These are phyloP conservation scores for Aspergillus campestris DNA, from an alignment of 495 filamentous ascomycete genomes.

Conservation along the genomic window DNA sequence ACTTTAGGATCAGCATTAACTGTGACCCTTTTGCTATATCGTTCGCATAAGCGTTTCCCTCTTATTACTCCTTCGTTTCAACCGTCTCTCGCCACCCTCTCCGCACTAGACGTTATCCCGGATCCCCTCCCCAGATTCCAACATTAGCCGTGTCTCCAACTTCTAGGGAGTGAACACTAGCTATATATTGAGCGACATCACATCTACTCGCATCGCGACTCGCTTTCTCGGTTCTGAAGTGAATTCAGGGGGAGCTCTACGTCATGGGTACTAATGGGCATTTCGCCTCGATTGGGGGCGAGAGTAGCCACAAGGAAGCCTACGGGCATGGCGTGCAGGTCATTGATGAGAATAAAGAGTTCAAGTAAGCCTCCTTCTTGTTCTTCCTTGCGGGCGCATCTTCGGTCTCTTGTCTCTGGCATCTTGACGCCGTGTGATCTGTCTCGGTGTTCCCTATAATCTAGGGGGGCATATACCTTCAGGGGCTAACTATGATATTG, in stretches of 20 bases:
- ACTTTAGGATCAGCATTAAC: slow-evolving; percentile 4
- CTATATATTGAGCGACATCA: no score
- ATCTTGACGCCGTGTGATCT: background rate
- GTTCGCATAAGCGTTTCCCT: slow-evolving; percentile 6
- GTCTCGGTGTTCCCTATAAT: background rate
- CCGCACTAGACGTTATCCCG: slow-evolving; percentile 14
- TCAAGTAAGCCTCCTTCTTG: slow-evolving; percentile 60
- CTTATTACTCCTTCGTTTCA: slow-evolving; percentile 7
- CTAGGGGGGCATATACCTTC: background rate
- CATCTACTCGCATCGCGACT: background rate
- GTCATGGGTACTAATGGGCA: slow-evolving; percentile 77
- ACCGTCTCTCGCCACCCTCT: slow-evolving; percentile 9
- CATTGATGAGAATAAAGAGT: slow-evolving; percentile 89
- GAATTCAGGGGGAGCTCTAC: slow-evolving; percentile 44
- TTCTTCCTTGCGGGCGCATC: background rate
- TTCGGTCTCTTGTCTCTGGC: no score
- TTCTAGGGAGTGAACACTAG: no score
- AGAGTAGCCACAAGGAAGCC: slow-evolving; percentile 47
- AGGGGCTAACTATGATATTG: slow-evolving; percentile 15
- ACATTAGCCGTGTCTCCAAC: no score
- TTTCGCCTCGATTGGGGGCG: slow-evolving; percentile 69
- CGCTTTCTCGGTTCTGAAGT: slow-evolving; percentile 6
- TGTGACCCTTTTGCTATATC: slow-evolving; percentile 4
- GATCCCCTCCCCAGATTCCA: background rate
- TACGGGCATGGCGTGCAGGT: slow-evolving; percentile 96